Evolutionary conservation across 495 filamentous ascomycete genomes (phyloP).

Genomic region (Annulohypoxylon nitens): DNA sequence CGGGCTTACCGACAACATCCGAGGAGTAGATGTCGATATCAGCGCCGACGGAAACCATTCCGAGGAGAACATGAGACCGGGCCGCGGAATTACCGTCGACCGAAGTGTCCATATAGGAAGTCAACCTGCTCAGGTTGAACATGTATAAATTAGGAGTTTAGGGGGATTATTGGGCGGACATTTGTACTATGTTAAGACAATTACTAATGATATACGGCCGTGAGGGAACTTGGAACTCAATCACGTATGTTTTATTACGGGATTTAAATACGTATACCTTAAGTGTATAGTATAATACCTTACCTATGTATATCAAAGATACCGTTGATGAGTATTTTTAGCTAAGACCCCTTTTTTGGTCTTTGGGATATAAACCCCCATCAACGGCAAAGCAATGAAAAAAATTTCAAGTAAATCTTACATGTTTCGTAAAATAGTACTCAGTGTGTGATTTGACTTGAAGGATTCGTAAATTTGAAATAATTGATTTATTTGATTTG

Average conservation of each 20-base stretch:
- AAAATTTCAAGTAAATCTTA: background rate
- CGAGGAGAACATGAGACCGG: constrained; percentile 1
- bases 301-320: background rate
- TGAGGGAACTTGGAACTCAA: background rate
- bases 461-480: background rate
- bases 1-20: constrained; percentile 16
- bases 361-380: background rate
- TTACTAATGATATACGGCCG: constrained; percentile 10
- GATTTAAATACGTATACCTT: background rate
- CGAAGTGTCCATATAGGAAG: constrained; percentile 21
- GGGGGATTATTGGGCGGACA: background rate
- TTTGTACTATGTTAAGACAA: constrained; percentile 2
- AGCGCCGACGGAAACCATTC: constrained; percentile 13
- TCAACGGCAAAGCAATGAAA: constrained; percentile 1
- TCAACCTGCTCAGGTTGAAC: background rate
- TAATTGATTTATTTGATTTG: background rate
- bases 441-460: background rate
- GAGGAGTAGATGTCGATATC: constrained; percentile 10
- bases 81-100: constrained; percentile 17
- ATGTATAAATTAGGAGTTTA: constrained; percentile 14
- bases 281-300: background rate
- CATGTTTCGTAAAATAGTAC: background rate
- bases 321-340: background rate
- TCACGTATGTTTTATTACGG: constrained; percentile 4
- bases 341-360: background rate